Conservation (phyloP, 129 eudicot genomes). For the Centella asiatica region DNA sequence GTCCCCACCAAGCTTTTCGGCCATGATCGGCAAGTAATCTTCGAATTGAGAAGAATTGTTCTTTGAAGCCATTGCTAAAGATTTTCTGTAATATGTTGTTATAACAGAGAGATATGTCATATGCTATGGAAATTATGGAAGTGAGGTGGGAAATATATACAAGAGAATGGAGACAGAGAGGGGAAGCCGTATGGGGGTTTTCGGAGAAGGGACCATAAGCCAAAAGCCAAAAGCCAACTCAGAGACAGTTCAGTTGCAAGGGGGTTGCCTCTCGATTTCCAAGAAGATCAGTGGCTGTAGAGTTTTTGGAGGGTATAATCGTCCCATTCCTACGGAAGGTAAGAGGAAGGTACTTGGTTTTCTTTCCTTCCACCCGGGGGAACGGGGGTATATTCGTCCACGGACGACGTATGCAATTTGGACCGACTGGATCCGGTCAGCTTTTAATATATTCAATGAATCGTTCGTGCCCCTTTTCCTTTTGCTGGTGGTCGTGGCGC, state of each 20-base stretch:
- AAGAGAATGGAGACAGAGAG: neutral
- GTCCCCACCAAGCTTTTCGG: constrained; percentile 75
- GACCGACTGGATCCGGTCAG: no score
- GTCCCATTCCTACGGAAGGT: neutral
- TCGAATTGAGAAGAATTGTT: constrained; percentile 30
- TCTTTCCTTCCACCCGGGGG: no score
- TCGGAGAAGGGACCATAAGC: constrained; percentile 18
- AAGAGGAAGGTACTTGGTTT: neutral
- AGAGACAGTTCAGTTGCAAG: neutral
- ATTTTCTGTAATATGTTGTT: constrained; percentile 4
- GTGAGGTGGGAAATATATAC: constrained; percentile 1
- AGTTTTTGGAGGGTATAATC: neutral
- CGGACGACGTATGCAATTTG: neutral
- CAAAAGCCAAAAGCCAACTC: constrained; percentile 23
- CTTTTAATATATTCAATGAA: no score
- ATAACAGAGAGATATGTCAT: neutral
- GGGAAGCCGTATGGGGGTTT: neutral
- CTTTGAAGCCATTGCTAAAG: constrained; percentile 36
- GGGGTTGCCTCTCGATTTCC: constrained; percentile 17
- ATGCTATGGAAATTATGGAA: no score
- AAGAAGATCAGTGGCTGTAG: constrained; percentile 1
- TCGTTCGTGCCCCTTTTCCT: no score
- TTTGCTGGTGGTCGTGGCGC: no score
- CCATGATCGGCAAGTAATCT: constrained; percentile 64
- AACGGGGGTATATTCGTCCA: neutral